Base-by-base conservation (phyloP, 2,329 filamentous ascomycete genomes). In the Xylariomycetidae sp. region DNA sequence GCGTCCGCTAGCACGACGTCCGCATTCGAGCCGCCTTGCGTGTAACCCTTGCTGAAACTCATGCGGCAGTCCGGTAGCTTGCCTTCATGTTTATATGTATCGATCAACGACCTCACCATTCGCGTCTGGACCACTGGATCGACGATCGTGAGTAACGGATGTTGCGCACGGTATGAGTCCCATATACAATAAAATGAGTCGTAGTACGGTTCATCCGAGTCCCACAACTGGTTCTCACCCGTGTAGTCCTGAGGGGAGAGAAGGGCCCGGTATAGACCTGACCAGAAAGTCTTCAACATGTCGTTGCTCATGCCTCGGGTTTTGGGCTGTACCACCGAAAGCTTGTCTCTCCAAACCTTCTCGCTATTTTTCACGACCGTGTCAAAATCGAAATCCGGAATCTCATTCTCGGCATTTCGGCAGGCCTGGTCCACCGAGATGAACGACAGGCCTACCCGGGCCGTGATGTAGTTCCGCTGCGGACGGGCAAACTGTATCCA, bases 161-260 rank as follows among this genome's bases (percentile, higher is more conserved):
- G 80, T 37, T 84, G 82, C 20, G 76, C 81, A 4, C 83, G 68
- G 47, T 83, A 87, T 0, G 78, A 82, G 51, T 88, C 83, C 83
- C 83, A 88, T 22, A 88, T 85, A 49, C 70, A 74, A 48, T 74
- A 74, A 39, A 74, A 74, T 19, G 80, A 85, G 50, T 87, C 83
- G 51, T 78, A 88, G 47, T 87, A 88, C 1, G 82, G 83, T 55
- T 83, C 80, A 1, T 65, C 63, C 4, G 77, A 82, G 10, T 77
- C 54, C 83, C 83, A 88, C 2, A 82, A 57, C 22, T 74, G 79
- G 42, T 88, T 88, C 55, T 88, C 83, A 4, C 80, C 81, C 0
- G 83, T 87, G 49, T 86, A 86, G 46, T 87, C 82, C 53, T 87
- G 82, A 7, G 83, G 83, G 27, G 77, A 81, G 34, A 87, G 74